Evolutionary conservation across 2,329 filamentous ascomycete species (phyloP).

Genomic region (Microcera coccophila): DNA sequence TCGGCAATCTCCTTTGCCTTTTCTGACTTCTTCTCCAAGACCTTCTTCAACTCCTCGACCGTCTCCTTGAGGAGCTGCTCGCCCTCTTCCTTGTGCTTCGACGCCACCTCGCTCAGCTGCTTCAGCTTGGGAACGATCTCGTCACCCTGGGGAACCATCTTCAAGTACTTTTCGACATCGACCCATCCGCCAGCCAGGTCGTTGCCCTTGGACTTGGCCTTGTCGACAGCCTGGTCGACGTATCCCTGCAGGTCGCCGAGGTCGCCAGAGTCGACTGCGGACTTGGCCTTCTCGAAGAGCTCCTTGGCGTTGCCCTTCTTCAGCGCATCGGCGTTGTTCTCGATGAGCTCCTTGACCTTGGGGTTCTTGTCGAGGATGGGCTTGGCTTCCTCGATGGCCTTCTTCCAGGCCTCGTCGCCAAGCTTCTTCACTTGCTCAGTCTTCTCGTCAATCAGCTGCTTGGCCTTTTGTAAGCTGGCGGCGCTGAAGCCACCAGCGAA

Average conservation of each 20-base stretch:
- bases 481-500: constrained; percentile 57
- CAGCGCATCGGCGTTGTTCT: constrained; percentile 64
- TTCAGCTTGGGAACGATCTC: constrained; percentile 64
- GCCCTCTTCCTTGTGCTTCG: constrained; percentile 66
- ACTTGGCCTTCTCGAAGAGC: constrained; percentile 59
- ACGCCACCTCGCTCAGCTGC: constrained; percentile 59
- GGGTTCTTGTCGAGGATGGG: constrained; percentile 72
- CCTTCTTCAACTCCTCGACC: constrained; percentile 60
- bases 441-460: constrained; percentile 66
- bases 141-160: constrained; percentile 60
- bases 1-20: constrained; percentile 57
- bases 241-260: constrained; percentile 41
- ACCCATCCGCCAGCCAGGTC: constrained; percentile 38
- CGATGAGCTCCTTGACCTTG: constrained; percentile 67
- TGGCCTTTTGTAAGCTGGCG: constrained; percentile 50
- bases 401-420: constrained; percentile 68
- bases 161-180: constrained; percentile 59
- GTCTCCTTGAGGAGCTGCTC: constrained; percentile 67
- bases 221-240: constrained; percentile 29
- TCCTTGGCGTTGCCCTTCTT: constrained; percentile 64
- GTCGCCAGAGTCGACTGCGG: constrained; percentile 59
- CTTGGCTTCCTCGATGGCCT: constrained; percentile 66
- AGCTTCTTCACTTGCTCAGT: constrained; percentile 61
- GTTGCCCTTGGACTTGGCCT: constrained; percentile 46
- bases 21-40: constrained; percentile 57